Evolutionary conservation across 164 flowering plant species (phyloP), one percentile per base, ranked within the genome.

Genomic region (Amborella trichopoda): DNA sequence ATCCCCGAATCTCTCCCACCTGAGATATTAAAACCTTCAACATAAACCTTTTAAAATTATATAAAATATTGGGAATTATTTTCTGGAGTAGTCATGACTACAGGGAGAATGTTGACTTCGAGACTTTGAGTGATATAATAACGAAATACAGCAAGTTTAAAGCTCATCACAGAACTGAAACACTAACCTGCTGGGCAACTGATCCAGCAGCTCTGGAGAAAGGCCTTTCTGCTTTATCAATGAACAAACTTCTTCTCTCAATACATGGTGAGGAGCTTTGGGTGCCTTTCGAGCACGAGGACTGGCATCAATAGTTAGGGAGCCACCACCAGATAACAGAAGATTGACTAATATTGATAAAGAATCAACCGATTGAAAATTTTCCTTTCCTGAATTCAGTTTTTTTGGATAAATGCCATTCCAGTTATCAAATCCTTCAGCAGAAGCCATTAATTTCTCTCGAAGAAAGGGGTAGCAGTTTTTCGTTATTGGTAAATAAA

Each of bases 1-100:
- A 65, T 91, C 90, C 23, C 98, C 96, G 24, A 90, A 77, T 19
- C 77, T 70, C 42, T 81, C 96, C 98, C 98, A 87, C 68, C 98
- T 90, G 46, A 58, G 14, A 37, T 37, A 6, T 6, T 14, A 37
- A 37, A 8, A 14, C 14, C 14, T 30, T 8, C 36, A 32, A 10
- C n/a, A 32, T 32, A 32, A 1, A 32, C n/a, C 11, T 10, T 10
- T 32, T 32, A 32, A n/a, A 32, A 32, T 32, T 32, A 32, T n/a
- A 43, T n/a, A n/a, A n/a, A n/a, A n/a, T n/a, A n/a, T n/a, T n/a
- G n/a, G n/a, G n/a, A n/a, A n/a, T n/a, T n/a, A n/a, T 3, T 23
- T 21, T 8, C 16, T 16, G 28, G 16, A 23, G 11, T 18, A 53
- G 36, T 23, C 16, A 23, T 44, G 30, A 28, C 42, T n/a, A 22